These are phyloP conservation scores for Fusarium compactum DNA, from an alignment of 2,329 filamentous ascomycete genomes.

Conservation along the genomic window DNA sequence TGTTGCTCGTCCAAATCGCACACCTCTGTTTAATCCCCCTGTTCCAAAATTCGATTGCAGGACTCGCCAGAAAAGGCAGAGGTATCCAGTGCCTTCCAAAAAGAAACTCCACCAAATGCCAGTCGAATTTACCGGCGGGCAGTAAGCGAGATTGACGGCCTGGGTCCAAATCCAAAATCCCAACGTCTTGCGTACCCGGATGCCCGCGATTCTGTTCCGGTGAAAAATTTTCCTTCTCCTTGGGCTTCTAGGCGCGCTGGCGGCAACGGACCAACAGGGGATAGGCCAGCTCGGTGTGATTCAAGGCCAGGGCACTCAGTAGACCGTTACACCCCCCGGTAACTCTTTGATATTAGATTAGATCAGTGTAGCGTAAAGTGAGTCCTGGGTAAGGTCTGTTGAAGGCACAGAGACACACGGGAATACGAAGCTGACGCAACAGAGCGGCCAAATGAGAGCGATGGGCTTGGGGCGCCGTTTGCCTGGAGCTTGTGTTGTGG, in stretches of 20 bases:
- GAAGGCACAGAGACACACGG: constrained; percentile 30
- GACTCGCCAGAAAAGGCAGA: constrained; percentile 35
- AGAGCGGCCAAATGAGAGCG: constrained; percentile 20
- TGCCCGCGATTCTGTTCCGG: constrained; percentile 46
- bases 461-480: constrained; percentile 29
- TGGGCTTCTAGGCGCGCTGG: constrained; percentile 48
- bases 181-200: constrained; percentile 46
- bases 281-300: constrained; percentile 47
- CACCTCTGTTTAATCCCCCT: constrained; percentile 30
- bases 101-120: constrained; percentile 42
- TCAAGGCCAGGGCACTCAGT: constrained; percentile 45
- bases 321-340: constrained; percentile 43
- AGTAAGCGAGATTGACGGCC: constrained; percentile 54
- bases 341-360: constrained; percentile 29
- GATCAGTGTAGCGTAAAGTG: constrained; percentile 18
- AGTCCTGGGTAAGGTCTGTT: constrained; percentile 13
- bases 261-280: constrained; percentile 46
- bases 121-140: constrained; percentile 52
- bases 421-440: constrained; percentile 48
- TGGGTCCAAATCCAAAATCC: constrained; percentile 43
- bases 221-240: constrained; percentile 50
- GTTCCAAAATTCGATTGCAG: constrained; percentile 31
- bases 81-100: constrained; percentile 16
- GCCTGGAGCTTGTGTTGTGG: constrained; percentile 31
- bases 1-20: neutral